phyloP scores from a whole-genome alignment of 2,329 filamentous ascomycete species.

The Fulvia fulva region DNA sequence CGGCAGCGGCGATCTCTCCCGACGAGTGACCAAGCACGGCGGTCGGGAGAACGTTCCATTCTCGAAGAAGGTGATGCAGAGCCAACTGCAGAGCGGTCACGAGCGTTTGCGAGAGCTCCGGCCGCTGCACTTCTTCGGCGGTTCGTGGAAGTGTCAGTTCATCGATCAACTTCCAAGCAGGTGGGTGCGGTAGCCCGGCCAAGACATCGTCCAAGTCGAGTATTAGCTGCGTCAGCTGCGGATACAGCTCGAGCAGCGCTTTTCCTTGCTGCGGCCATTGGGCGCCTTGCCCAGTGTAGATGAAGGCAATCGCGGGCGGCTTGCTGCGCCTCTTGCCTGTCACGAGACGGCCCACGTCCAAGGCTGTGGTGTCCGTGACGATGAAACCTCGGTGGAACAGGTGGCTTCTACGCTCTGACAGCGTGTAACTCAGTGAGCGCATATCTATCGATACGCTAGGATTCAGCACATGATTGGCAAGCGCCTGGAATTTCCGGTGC shows the following conservation, averaged over 20 bases:
- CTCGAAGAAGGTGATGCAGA: slow-evolving; percentile 11
- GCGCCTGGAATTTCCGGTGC: too few species aligned
- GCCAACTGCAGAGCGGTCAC: slow-evolving; percentile 17
- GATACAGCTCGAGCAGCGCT: slow-evolving; percentile 18
- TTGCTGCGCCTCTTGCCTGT: too few species aligned
- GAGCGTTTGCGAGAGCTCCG: slow-evolving; percentile 6
- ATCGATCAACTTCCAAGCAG: too few species aligned
- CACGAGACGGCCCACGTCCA: not conserved
- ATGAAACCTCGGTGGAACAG: slow-evolving; percentile 4
- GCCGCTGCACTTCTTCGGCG: too few species aligned
- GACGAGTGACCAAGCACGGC: slow-evolving; percentile 31
- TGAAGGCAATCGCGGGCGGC: not conserved
- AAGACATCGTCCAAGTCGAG: too few species aligned
- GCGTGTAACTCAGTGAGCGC: too few species aligned
- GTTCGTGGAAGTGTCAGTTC: too few species aligned
- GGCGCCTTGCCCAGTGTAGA: slow-evolving; percentile 20
- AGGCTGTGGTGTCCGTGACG: slow-evolving; percentile 20
- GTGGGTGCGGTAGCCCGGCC: too few species aligned
- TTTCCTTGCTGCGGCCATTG: slow-evolving; percentile 14
- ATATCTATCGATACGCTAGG: too few species aligned
- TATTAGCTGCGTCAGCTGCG: not conserved
- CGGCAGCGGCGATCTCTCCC: slow-evolving; percentile 36
- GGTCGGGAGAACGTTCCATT: slow-evolving; percentile 20
- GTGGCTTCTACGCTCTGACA: too few species aligned
- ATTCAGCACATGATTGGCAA: too few species aligned